phyloP scores from a whole-genome alignment of 1,284 basidiomycete species.

The Omphalotus olearius region DNA sequence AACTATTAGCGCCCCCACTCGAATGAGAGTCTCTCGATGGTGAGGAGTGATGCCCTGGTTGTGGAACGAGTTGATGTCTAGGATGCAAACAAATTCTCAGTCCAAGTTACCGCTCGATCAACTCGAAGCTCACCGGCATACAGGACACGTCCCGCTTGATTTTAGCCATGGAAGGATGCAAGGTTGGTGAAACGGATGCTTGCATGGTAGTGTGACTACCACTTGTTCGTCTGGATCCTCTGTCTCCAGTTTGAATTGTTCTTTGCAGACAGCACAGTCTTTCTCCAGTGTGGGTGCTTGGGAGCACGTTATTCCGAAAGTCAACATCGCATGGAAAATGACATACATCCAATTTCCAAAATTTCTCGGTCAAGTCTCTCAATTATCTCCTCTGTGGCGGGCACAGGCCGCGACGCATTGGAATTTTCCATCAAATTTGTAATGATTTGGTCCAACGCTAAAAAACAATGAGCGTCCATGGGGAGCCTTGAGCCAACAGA shows the following conservation, averaged over 20 bases:
- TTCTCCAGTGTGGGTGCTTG: conserved; percentile 56
- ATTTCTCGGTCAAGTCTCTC: conserved; percentile 58
- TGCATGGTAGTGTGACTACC: conserved; percentile 71
- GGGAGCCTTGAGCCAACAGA: not conserved
- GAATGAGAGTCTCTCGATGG: conserved; percentile 17
- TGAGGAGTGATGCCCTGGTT: conserved; percentile 36
- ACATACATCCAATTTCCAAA: conserved; percentile 58
- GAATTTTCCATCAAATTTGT: conserved; percentile 74
- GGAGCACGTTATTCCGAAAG: not conserved
- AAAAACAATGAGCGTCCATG: not conserved
- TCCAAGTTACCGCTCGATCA: not conserved
- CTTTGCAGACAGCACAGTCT: conserved; percentile 79
- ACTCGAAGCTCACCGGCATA: conserved; percentile 62
- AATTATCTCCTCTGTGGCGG: conserved; percentile 71
- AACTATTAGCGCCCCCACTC: not conserved
- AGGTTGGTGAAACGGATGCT: conserved; percentile 76
- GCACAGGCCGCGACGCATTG: conserved; percentile 61
- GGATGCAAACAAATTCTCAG: conserved; percentile 6
- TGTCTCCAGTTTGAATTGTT: conserved; percentile 61
- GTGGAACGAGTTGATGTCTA: conserved; percentile 52
- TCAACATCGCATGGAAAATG: not conserved
- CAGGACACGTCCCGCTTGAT: conserved; percentile 80
- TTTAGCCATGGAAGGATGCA: conserved; percentile 84
- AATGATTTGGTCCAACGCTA: conserved; percentile 76
- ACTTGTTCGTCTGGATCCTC: conserved; percentile 71